Conservation (phyloP, 371 early-diverging fungal genomes). For the Apophysomyces variabilis region DNA sequence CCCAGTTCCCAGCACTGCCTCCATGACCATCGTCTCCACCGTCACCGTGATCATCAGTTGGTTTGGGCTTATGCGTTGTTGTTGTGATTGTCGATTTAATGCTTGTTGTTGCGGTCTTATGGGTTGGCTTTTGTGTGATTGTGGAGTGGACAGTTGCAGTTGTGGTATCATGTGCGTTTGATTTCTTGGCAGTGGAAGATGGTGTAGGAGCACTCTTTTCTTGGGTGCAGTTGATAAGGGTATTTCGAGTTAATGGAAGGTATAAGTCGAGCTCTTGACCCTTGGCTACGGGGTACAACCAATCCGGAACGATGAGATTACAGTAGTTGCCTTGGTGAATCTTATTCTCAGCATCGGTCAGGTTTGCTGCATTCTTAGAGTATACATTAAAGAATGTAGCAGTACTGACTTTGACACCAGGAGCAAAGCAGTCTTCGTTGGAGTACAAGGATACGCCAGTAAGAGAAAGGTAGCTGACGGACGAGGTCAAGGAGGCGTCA, state of each 20-base stretch:
- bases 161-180: conserved; percentile 15
- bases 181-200: background rate
- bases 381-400: conserved; percentile 14
- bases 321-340: conserved; percentile 20
- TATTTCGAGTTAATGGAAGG: conserved; percentile 17
- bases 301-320: conserved; percentile 16
- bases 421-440: conserved; percentile 11
- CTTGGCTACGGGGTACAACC: conserved; percentile 15
- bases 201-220: background rate
- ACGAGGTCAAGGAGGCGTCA: conserved; percentile 14
- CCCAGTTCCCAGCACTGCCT: conserved; percentile 7
- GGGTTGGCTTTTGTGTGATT: conserved; percentile 1
- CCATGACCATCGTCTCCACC: conserved; percentile 10
- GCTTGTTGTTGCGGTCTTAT: no score
- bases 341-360: conserved; percentile 15
- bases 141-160: conserved; percentile 10
- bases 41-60: conserved; percentile 6
- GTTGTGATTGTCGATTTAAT: conserved; percentile 16
- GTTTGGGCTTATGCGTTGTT: conserved; percentile 18
- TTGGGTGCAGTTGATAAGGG: conserved; percentile 10
- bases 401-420: conserved; percentile 10
- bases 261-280: conserved; percentile 6
- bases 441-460: conserved; percentile 16
- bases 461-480: conserved; percentile 13
- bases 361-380: conserved; percentile 2